Base-by-base conservation (phyloP, 768 basidiomycete genomes). In the Pulveroboletus sp. region DNA sequence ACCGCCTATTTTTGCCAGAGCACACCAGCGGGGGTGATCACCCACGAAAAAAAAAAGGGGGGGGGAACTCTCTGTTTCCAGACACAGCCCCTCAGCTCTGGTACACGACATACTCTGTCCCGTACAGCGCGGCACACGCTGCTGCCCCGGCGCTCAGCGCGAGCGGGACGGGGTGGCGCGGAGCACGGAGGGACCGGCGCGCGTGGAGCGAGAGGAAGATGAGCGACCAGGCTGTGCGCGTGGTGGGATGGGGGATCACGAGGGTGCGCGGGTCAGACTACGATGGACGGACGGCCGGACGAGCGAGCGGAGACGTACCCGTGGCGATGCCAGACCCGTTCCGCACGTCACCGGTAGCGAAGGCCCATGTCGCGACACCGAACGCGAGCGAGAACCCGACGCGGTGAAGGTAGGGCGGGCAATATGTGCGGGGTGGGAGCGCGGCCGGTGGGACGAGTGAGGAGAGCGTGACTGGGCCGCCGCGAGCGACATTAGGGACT, bases 281-380 rank as follows among this genome's bases (percentile, higher is more conserved):
- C n/a, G n/a, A n/a, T n/a, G n/a, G n/a, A n/a, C n/a, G n/a, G n/a
- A n/a, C n/a, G n/a, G n/a, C n/a, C n/a, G n/a, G 30, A 8, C 13
- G 18, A 9, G 18, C 18, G 28, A 7, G 13, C 17, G 2, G 2
- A 15, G 32, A 47, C 59, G 30, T 21, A 58, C 65, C 65, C 15
- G 65, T 77, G 17, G 70, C 56, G 18, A 76, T 72, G 0, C 76
- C 77, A 45, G 71, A 68, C 1, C 77, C 77, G 47, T 78, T 77
- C 27, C 69, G 60, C 28, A 51, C 51, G 37, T 77, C 76, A 3
- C 74, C 75, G 6, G 63, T 24, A 5, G 62, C 47, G 33, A 77
- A 51, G 2, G 76, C 69, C 56, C 75, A 76, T 1, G 74, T 74
- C 2, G 75, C 70, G 1, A 76, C 76, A 0, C 68, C 70, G 39